Percentiles rank a stretch among this genome's conserved stretches.
Conservation (phyloP, 2,329 filamentous ascomycete genomes). For the Pestalotiopsis sp. region DNA sequence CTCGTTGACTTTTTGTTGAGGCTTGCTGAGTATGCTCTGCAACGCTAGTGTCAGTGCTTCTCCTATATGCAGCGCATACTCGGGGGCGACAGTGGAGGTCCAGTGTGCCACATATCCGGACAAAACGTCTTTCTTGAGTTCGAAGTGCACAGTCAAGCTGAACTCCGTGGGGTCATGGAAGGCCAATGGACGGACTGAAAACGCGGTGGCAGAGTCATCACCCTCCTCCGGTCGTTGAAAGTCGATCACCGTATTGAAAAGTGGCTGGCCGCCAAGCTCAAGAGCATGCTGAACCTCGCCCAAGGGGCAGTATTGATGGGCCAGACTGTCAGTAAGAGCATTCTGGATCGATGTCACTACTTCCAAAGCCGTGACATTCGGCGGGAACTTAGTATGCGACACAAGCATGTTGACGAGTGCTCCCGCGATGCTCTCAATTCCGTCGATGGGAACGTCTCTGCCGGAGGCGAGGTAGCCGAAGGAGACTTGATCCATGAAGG, state of each 20-base stretch:
- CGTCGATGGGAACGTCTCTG: slow-evolving; percentile 2
- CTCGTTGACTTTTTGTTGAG: slow-evolving; percentile 9
- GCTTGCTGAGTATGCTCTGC: slow-evolving; percentile 4
- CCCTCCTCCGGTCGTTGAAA: slow-evolving; percentile 6
- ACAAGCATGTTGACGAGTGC: slow-evolving; percentile 9
- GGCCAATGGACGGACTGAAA: background rate
- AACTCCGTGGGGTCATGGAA: slow-evolving; percentile 14
- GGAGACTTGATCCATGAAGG: slow-evolving; percentile 3
- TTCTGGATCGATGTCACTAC: background rate
- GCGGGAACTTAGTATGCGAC: slow-evolving; percentile 5
- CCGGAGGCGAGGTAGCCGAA: slow-evolving; percentile 7
- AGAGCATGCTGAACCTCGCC: slow-evolving; percentile 11
- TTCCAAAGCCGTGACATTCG: background rate
- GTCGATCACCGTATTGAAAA: slow-evolving; percentile 12
- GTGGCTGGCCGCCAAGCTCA: slow-evolving; percentile 11
- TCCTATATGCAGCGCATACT: slow-evolving; percentile 7
- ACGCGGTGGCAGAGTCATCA: background rate
- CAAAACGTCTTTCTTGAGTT: slow-evolving; percentile 3
- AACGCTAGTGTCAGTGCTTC: slow-evolving; percentile 7
- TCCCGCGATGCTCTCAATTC: slow-evolving; percentile 2
- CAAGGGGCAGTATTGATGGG: slow-evolving; percentile 7
- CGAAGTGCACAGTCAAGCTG: slow-evolving; percentile 12
- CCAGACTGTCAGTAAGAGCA: slow-evolving; percentile 1
- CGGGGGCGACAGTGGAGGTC: slow-evolving; percentile 3
- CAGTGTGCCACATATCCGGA: slow-evolving; percentile 12